A percentile compares a stretch with the other conserved stretches of the same genome.
Evolutionary conservation across 495 filamentous ascomycete genomes (phyloP).

Genomic region (Gamarada debralockiae): DNA sequence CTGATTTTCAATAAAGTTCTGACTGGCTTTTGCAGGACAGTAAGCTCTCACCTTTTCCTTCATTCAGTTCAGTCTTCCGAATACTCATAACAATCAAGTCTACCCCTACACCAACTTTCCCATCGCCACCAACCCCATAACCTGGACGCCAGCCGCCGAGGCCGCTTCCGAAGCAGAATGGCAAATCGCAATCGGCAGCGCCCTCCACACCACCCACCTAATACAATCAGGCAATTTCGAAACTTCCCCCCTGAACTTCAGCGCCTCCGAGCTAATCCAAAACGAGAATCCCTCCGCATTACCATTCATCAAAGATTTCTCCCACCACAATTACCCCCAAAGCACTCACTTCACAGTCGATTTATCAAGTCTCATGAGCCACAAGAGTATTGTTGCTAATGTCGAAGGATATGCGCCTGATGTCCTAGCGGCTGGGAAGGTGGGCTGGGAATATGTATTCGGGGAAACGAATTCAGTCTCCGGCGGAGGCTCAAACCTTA

Average conservation of each 20-base stretch:
- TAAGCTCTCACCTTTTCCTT: background rate
- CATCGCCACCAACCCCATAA: conserved; percentile 18
- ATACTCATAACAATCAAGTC: conserved; percentile 14
- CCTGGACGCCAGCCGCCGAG: conserved; percentile 49
- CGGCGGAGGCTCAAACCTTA: conserved; percentile 29
- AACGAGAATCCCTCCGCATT: conserved; percentile 41
- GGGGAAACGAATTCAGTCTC: conserved; percentile 44
- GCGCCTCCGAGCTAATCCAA: conserved; percentile 40
- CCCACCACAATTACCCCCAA: conserved; percentile 55
- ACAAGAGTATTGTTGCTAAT: conserved; percentile 27
- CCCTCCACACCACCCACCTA: conserved; percentile 36
- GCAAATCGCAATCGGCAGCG: conserved; percentile 43
- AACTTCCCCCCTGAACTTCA: conserved; percentile 38
- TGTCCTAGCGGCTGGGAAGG: conserved; percentile 24
- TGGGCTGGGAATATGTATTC: conserved; percentile 29
- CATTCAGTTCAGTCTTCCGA: background rate
- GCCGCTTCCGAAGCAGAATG: conserved; percentile 47
- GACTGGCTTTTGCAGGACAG: background rate
- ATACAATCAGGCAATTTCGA: conserved; percentile 53
- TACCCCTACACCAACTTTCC: background rate
- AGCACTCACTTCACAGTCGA: conserved; percentile 22
- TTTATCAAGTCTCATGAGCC: conserved; percentile 45
- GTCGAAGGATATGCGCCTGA: conserved; percentile 27
- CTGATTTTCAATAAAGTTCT: background rate
- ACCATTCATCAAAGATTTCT: conserved; percentile 45